Conservation (phyloP, 768 basidiomycete species). For the Lentinula sp. region DNA sequence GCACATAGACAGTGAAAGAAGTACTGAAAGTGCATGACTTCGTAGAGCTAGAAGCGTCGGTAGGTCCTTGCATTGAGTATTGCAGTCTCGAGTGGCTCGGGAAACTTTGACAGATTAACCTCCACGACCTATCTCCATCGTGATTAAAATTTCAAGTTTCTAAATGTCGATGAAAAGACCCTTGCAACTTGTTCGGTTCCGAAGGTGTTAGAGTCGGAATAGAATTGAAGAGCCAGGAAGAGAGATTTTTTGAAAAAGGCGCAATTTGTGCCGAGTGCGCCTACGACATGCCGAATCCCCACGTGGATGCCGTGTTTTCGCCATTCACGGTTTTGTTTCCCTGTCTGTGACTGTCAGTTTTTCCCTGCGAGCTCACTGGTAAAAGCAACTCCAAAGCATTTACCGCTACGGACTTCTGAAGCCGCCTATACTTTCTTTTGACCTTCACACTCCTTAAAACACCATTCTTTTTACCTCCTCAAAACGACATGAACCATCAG, state of each 20-base stretch:
- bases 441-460: background rate
- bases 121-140: too few relatives aligned
- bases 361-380: background rate
- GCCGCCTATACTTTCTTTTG: background rate
- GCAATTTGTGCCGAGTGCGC: too few relatives aligned
- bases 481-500: constrained; percentile 3
- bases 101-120: too few relatives aligned
- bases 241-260: too few relatives aligned
- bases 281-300: too few relatives aligned
- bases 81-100: too few relatives aligned
- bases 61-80: too few relatives aligned
- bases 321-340: background rate
- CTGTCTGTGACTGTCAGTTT: background rate
- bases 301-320: background rate
- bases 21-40: background rate
- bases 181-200: too few relatives aligned
- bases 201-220: too few relatives aligned
- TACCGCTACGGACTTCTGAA: background rate
- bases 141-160: too few relatives aligned
- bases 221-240: too few relatives aligned
- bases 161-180: too few relatives aligned
- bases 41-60: background rate
- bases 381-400: background rate
- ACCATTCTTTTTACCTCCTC: background rate
- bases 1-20: background rate